Evolutionary conservation across 306 rosid species (phyloP), one percentile per base, ranked within the genome.

Genomic region (Trifolium subterraneum): DNA sequence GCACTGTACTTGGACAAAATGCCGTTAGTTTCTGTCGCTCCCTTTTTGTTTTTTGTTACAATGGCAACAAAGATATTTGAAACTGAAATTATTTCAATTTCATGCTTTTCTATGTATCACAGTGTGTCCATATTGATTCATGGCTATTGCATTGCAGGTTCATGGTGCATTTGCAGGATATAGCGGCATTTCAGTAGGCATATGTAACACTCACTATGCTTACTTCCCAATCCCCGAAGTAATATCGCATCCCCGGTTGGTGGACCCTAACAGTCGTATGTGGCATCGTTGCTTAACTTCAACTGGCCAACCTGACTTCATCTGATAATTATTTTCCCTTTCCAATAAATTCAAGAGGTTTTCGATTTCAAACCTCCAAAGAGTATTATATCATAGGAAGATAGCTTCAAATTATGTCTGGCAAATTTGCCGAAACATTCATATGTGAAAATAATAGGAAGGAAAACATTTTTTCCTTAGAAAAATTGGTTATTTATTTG

Each of bases 241-340:
- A 56, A 94, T 94, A 80, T 88, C 93, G 18, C 84, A 90, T 75
- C 90, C 97, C 22, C 87, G 98, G 68, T 62, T 84, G 79, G 88
- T 95, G 70, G 98, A 95, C 70, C 97, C 87, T 7, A 95, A 95
- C 84, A 92, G 99, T 70, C 82, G 98, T 82, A 95, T 92, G 99
- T 95, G 99, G 99, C 99, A 92, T 81, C 98, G 97, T 77, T 92
- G 98, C 89, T 79, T 95, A 83, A 95, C 99, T 60, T 95, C 99
- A 11, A 95, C 98, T 0, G 98, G 99, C 76, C 99, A 95, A 82
- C 99, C 99, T 4, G 99, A 95, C 78, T 95, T 94, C 77, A 15
- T 87, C 64, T 94, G 77, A 79, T 64, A 38, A 58, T 63, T 31
- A 62, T 27, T 6, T 25, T 18, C 12, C 29, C 52, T 48, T 50